Conservation (phyloP, 148 eudicot genomes). For the Fagopyrum esculentum region DNA sequence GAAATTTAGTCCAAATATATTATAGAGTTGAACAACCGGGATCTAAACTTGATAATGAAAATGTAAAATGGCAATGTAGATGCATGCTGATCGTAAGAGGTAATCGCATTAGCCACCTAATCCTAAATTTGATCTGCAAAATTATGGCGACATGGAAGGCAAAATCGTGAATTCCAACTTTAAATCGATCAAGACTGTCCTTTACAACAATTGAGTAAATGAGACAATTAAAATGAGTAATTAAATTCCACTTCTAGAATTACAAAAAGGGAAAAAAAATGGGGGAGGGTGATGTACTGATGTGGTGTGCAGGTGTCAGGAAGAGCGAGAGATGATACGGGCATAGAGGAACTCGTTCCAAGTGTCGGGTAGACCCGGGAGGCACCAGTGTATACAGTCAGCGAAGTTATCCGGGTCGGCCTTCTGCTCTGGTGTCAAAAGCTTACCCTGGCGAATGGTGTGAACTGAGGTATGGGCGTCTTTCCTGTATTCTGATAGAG, state of each 20-base stretch:
- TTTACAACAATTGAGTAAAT: background rate
- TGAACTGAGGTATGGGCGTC: slow-evolving; percentile 91
- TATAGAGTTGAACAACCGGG: no score
- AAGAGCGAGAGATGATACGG: slow-evolving; percentile 35
- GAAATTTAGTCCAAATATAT: no score
- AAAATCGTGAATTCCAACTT: background rate
- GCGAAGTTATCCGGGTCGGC: slow-evolving; percentile 69
- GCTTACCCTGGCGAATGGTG: slow-evolving; percentile 79
- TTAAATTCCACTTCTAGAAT: background rate
- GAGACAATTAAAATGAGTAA: background rate
- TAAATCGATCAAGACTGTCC: background rate
- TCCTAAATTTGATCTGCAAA: background rate
- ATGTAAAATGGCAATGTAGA: background rate
- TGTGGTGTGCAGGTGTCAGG: background rate
- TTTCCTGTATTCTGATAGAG: slow-evolving; percentile 79
- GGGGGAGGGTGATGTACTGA: background rate
- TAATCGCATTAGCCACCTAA: background rate
- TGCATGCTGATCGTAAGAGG: background rate
- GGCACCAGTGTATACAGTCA: slow-evolving; percentile 96
- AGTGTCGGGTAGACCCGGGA: slow-evolving; percentile 88
- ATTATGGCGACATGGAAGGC: background rate
- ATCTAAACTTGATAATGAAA: background rate
- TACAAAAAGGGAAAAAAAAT: background rate
- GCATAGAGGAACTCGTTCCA: slow-evolving; percentile 94
- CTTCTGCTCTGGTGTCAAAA: slow-evolving; percentile 60